These are phyloP conservation scores for Paraurostyla sp. DNA, from an alignment of 73 alveolate genomes.

Conservation along the genomic window DNA sequence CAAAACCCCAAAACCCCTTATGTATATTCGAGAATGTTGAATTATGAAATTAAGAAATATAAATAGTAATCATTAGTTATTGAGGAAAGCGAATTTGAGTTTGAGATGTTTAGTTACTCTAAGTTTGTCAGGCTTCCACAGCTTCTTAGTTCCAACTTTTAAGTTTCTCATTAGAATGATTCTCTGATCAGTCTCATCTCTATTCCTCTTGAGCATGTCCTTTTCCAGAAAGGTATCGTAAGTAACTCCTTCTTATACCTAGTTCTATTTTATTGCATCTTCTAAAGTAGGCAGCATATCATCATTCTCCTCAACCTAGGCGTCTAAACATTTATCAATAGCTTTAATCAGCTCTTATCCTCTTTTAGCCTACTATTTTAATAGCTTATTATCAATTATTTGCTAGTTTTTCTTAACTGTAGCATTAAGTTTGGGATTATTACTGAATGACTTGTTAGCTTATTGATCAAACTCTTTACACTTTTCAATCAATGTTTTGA, in stretches of 20 bases:
- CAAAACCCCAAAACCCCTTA: too few species aligned
- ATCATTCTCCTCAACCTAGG: constrained; percentile 30
- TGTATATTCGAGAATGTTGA: too few species aligned
- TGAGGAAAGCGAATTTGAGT: constrained; percentile 18
- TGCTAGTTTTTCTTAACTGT: too few species aligned
- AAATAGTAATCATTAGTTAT: constrained; percentile 30
- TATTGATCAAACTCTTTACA: constrained; percentile 21
- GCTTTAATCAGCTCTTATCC: background rate
- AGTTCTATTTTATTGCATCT: background rate
- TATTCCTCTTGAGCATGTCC: background rate
- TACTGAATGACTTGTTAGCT: too few species aligned
- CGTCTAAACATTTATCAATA: constrained; percentile 21
- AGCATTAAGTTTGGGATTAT: too few species aligned
- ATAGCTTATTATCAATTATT: background rate
- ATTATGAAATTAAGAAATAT: too few species aligned
- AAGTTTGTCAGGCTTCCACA: constrained; percentile 46
- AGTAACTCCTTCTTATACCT: constrained; percentile 7
- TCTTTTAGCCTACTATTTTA: background rate
- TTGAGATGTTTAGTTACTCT: constrained; percentile 44
- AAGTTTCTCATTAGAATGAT: constrained; percentile 4
- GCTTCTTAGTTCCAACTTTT: constrained; percentile 20
- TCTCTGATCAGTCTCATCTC: constrained; percentile 43
- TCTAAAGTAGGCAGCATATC: background rate
- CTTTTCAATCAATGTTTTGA: background rate
- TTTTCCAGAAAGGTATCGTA: background rate